Evolutionary conservation across 805 yeast genomes (phyloP), one percentile per base, ranked within the genome.

Genomic region (Ogataea zsoltii): DNA sequence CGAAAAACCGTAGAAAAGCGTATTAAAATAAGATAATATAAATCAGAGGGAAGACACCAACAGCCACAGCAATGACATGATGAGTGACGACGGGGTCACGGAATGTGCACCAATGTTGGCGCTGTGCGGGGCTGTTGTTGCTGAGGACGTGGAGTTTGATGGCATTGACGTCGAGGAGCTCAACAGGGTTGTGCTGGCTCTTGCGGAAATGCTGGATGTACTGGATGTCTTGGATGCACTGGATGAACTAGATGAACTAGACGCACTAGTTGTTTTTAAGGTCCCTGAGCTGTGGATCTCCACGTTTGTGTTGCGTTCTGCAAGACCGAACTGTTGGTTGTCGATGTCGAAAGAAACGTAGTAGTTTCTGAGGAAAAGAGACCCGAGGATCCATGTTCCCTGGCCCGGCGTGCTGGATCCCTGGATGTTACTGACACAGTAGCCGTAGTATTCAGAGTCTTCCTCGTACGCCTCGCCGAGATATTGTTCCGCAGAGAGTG

Each of bases 341-440:
- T 72, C 78, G 45, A 77, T 67, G 53, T 83, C 83, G 53, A 80
- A 83, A 12, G 79, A 77, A 2, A 82, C 71, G 57, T 80, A 82
- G 44, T 72, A 80, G 26, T 70, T 68, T 46, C 74, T 74, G 53
- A 83, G 61, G 56, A 83, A 82, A 2, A 79, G 69, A n/a, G 79
- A 82, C 4, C 89, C 89, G 32, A 83, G 63, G 42, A 83, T 74
- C 88, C 88, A 83, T 1, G 72, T 60, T 14, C 66, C 67, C 42
- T 68, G 63, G 28, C 60, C 58, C 10, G 70, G 62, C 12, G 66
- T 54, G 21, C 66, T 65, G n/a, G 75, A 56, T 9, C 86, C 88
- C 63, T 80, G 87, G 46, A 82, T 71, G 54, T 80, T 82, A 6
- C 85, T 77, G 11, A 82, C 80, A 67, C 89, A 83, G 56, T 75